Evolutionary conservation across 257 asterid species (phyloP), one percentile per base, ranked within the genome.

Genomic region (Solanum corneliomulleri): DNA sequence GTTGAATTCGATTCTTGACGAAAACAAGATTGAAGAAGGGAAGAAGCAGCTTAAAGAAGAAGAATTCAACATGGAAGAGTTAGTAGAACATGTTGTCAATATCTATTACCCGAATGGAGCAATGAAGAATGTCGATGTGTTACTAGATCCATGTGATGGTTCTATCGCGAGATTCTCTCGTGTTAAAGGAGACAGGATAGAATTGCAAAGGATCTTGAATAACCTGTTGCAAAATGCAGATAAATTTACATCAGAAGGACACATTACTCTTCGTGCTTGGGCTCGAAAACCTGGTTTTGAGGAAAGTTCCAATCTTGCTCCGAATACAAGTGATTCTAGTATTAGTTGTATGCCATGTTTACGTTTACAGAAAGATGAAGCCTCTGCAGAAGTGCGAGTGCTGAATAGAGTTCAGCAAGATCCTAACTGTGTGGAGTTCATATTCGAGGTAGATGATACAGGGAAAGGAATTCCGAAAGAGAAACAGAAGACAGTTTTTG

Each of bases 141-240:
- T 95, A 66, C 86, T 96, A 88, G 98, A 95, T 75, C 93, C 94
- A 7, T 83, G 66, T 70, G 98, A 94, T 83, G 95, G 94, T 66
- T 93, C 96, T n/a, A 12, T 93, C 45, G 42, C 72, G 5, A 91
- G 88, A 84, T 83, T 14, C 15, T 86, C 90, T 81, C 64, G 49
- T 39, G 97, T 91, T 29, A 94, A 52, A 88, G 99, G 98, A 20
- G 99, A 96, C 39, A 70, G 92, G 3, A 91, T 93, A 15, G 96
- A 93, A 52, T 89, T 95, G 12, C 94, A 93, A 52, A 98, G 94
- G 89, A 91, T 96, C 27, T 68, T 96, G 87, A 86, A 89, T 89
- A 94, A 95, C 91, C 88, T 96, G 83, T 52, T 94, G 85, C 95
- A 93, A 62, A 96, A 95, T 86, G 98, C 99, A 9, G 94, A 93